Conservation (phyloP, 371 early-diverging fungal genomes). For the Zopfochytrium polystomum region DNA sequence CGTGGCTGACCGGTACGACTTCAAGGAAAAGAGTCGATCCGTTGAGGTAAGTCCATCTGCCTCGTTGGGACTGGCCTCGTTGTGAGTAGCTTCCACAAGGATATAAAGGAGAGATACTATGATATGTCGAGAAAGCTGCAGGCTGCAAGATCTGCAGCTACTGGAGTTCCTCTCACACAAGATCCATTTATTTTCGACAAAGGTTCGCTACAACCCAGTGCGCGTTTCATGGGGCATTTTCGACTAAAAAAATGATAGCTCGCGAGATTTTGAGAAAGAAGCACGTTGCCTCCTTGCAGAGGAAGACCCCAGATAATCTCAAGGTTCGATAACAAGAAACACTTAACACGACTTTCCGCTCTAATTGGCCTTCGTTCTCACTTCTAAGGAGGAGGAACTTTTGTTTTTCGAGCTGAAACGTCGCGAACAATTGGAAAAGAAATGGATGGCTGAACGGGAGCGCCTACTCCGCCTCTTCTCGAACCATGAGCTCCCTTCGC, state of each 20-base stretch:
- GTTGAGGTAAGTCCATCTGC: constrained; percentile 37
- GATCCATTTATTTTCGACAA: constrained; percentile 58
- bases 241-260: constrained; percentile 4
- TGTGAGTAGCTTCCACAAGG: too few species aligned
- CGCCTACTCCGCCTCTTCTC: constrained; percentile 28
- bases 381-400: constrained; percentile 81
- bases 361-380: too few species aligned
- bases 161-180: constrained; percentile 39
- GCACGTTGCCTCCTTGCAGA: constrained; percentile 65
- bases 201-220: too few species aligned
- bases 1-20: constrained; percentile 76
- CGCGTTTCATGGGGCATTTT: too few species aligned
- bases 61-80: too few species aligned
- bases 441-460: constrained; percentile 59
- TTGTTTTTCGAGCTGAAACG: constrained; percentile 71
- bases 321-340: too few species aligned
- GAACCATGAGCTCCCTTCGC: constrained; percentile 48
- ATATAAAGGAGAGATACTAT: constrained; percentile 81
- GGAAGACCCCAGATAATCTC: constrained; percentile 65
- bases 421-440: constrained; percentile 72
- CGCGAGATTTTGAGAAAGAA: constrained; percentile 78
- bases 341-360: too few species aligned
- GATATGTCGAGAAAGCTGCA: constrained; percentile 57
- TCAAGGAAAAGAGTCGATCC: constrained; percentile 22
- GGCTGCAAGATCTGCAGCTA: constrained; percentile 31